Evolutionary conservation across 2,329 filamentous ascomycete genomes (phyloP), one percentile per base, ranked within the genome.

Genomic region (Corynespora cassiicola): DNA sequence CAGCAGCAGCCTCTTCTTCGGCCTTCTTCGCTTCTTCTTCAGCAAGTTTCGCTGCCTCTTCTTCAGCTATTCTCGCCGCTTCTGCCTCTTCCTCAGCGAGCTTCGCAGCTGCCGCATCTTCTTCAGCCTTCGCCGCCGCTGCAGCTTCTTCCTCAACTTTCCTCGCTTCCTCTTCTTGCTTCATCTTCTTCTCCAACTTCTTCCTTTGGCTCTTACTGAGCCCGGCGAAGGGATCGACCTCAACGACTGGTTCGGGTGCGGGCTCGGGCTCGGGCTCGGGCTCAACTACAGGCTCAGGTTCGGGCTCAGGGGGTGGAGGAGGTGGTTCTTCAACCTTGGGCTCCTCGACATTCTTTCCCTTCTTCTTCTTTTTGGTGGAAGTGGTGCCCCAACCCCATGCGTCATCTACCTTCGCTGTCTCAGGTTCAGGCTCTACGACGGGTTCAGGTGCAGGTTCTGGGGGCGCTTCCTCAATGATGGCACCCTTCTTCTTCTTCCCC

Each of bases 141-240:
- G n/a, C n/a, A n/a, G n/a, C n/a, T n/a, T n/a, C n/a, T 27, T 49
- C 52, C 32, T 50, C 47, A 17, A 38, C 38, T 23, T 52, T 49
- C 20, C 58, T 62, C 3, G 41, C 36, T 17, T 52, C 49, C 10
- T 47, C 50, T 40, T 70, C 67, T 25, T 55, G 56, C 23, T 58
- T 63, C 54, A 72, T 69, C 42, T 69, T 72, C 50, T 51, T 50
- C 35, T 58, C 51, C 15, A 61, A 50, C 48, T 54, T 63, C 46
- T 60, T 64, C 36, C 42, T 58, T 25, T 63, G 54, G 22, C 51
- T 46, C 38, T 62, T 65, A 36, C 50, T 61, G 18, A 64, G 52
- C 17, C 56, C 58, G 15, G 51, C 50, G 32, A 59, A 58, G 9
- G 62, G 62, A 41, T 64, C 61, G 8, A 55, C 49, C 28, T 45